Conservation (phyloP, 2,329 filamentous ascomycete species). For the Trichoderma guizhouense region DNA sequence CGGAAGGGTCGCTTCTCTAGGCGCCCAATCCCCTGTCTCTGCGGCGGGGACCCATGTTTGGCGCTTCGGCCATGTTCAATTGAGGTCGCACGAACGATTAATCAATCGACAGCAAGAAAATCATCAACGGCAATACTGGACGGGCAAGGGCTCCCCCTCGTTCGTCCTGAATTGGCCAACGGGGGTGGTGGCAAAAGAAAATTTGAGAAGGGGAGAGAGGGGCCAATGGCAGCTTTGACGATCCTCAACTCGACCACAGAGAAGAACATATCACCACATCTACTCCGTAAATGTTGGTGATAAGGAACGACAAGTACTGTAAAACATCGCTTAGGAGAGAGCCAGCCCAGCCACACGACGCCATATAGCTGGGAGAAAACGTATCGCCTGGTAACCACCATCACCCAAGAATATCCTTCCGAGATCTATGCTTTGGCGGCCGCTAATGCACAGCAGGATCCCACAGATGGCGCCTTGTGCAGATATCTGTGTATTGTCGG, state of each 20-base stretch:
- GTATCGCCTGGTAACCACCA: constrained; percentile 30
- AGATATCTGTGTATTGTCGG: background rate
- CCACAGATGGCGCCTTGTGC: constrained; percentile 17
- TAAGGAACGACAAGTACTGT: background rate
- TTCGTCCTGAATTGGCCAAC: background rate
- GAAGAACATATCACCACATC: background rate
- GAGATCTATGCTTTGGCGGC: constrained; percentile 34
- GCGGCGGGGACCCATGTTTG: constrained; percentile 12
- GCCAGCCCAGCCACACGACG: background rate
- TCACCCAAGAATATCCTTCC: constrained; percentile 28
- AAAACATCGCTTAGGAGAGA: background rate
- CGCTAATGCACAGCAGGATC: constrained; percentile 32
- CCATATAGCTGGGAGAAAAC: background rate
- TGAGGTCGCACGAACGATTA: constrained; percentile 21
- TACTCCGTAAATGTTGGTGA: background rate
- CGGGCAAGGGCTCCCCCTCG: background rate
- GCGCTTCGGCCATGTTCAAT: constrained; percentile 17
- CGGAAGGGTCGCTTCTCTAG: constrained; percentile 17
- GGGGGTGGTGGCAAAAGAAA: constrained; percentile 28
- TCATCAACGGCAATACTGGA: constrained; percentile 7
- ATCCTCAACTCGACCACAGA: background rate
- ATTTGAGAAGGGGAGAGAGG: constrained; percentile 9
- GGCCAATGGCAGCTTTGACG: constrained; percentile 20
- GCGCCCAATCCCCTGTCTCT: constrained; percentile 14
- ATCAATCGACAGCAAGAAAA: constrained; percentile 14